Base-by-base conservation (phyloP, 2,329 filamentous ascomycete genomes). In the Lecanicillium sp. region DNA sequence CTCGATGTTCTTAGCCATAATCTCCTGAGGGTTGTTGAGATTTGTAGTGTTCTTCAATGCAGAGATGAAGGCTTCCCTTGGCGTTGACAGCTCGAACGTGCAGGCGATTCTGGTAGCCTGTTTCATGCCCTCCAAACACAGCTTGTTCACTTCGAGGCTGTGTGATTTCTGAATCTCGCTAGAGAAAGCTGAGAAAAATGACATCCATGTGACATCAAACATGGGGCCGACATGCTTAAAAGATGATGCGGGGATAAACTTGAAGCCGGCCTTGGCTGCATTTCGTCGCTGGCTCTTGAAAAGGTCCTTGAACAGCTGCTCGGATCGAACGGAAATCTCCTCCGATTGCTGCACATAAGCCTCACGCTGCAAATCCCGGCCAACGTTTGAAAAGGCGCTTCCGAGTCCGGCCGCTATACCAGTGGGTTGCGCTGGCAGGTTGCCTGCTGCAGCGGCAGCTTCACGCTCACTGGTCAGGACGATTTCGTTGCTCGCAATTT, bases 161-260 rank as follows among this genome's bases (percentile, higher is more conserved):
- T 94, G 86, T 0, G 87, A 84, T 55, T 95, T 89, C 51, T 97
- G 92, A 58, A 92, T 89, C 49, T 94, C 86, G 36, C 86, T 89
- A 2, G 90, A 96, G 18, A 98, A 73, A 0, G 89, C 89, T 5
- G 90, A 97, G 54, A 98, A 84, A 60, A 96, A 94, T 9, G 90
- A 95, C 90, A 97, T 98, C 92, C 92, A 98, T 0, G 88, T 94
- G 17, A 95, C 88, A 52, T 95, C 89, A 55, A 98, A 97, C 92
- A 98, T 98, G 1, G 92, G 88, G 0, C 92, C 92, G 36, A 96
- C 85, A 58, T 98, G 92, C 51, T 87, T 90, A 58, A 87, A 89
- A 0, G 89, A 97, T 2, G 87, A 92, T 4, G 92, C 92, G 1
- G 87, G 85, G 39, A 98, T 94, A 60, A 92, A 98, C 68, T 80